Evolutionary conservation across 2,329 filamentous ascomycete genomes (phyloP), one percentile per base, ranked within the genome.

Genomic region (Ceratocystis eucalypticola): DNA sequence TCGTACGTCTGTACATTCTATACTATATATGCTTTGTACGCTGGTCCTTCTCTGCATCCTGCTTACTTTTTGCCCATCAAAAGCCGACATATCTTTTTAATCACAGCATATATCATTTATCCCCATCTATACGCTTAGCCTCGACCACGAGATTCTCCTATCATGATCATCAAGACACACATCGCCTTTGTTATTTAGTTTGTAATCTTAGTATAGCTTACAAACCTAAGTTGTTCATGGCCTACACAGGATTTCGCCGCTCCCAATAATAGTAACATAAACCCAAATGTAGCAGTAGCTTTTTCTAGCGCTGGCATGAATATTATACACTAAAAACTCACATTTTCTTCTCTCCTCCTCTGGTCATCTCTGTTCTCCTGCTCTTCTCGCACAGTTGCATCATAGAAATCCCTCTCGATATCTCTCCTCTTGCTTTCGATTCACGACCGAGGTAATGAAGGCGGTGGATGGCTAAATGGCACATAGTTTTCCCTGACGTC

Each of bases 281-380:
- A 46, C 33, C 5, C n/a, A 65, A 10, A 4, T 46, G 37, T 62
- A 45, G 20, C 33, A 17, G 28, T 33, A 12, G 12, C n/a, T 61
- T 22, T 59, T 15, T 59, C 30, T 37, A 33, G 55, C 55, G 55
- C 55, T 30, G 15, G 28, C 55, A 59, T 37, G 8, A 59, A 59
- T 59, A 59, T 59, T 59, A 59, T 59, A 59, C 55, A 59, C 55
- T 59, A 33, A 59, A 41, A 59, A 59, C 55, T 59, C 55, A 59
- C 55, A 59, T 59, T 62, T 62, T 44, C 61, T 8, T n/a, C 20
- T 62, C 22, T 44, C 33, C 12, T 44, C 59, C 33, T 62, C 17
- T n/a, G 5, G 1, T 30, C 30, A 5, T 30, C 22, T 33, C 17
- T 17, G 3, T 25, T 30, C 12, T 57, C 53, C 12, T 57, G 25